Conservation (phyloP, 257 asterid genomes). For the Haberlea rhodopensis region DNA sequence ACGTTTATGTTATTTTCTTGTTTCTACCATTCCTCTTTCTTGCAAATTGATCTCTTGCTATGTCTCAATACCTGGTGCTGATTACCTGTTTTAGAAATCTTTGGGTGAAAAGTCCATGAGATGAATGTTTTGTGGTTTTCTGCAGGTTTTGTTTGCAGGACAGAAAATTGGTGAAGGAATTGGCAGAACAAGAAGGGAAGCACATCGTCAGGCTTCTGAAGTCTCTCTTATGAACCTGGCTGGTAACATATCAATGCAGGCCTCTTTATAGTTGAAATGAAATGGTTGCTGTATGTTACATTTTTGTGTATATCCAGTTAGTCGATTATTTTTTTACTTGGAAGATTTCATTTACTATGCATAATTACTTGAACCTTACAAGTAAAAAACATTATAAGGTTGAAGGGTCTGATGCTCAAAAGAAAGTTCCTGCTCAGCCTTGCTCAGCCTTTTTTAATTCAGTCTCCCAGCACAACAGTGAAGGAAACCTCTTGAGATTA, state of each 20-base stretch:
- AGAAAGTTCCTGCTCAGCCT: too few species aligned
- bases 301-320: constrained; percentile 11
- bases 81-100: constrained; percentile 13
- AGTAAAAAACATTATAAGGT: too few species aligned
- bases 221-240: constrained; percentile 75
- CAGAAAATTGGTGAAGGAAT: constrained; percentile 77
- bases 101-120: constrained; percentile 7
- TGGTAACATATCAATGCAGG: constrained; percentile 45
- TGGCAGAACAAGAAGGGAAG: constrained; percentile 93
- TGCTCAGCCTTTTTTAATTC: too few species aligned
- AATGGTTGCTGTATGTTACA: constrained; percentile 16
- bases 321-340: constrained; percentile 3
- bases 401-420: too few species aligned
- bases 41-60: constrained; percentile 13
- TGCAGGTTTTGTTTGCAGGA: constrained; percentile 85
- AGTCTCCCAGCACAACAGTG: too few species aligned
- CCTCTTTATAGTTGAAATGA: constrained; percentile 26
- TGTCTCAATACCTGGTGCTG: constrained; percentile 11
- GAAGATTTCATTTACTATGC: too few species aligned
- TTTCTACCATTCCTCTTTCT: too few species aligned
- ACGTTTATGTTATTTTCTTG: not conserved
- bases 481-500: too few species aligned
- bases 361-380: too few species aligned
- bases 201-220: constrained; percentile 74
- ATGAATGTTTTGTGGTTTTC: constrained; percentile 24